phyloP scores from a whole-genome alignment of 2,329 filamentous ascomycete genomes.

The Hypomyces rosellus region DNA sequence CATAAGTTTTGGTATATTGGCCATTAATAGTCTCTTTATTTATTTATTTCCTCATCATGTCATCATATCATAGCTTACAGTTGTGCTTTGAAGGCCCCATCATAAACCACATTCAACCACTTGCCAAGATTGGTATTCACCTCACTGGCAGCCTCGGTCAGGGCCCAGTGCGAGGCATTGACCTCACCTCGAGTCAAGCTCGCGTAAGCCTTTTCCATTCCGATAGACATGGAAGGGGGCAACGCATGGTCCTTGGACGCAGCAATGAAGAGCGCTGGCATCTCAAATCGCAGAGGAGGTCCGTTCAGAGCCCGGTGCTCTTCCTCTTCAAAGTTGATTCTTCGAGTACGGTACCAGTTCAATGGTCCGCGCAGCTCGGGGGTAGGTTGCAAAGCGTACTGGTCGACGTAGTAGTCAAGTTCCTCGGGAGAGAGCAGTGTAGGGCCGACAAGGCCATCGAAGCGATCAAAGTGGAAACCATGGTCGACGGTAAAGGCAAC shows the following conservation, averaged over 20 bases:
- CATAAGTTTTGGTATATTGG: no score
- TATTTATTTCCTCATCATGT: no score
- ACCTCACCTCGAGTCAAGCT: slow-evolving; percentile 62
- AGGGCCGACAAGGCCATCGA: slow-evolving; percentile 51
- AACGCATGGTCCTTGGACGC: slow-evolving; percentile 67
- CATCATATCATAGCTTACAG: slow-evolving; percentile 14
- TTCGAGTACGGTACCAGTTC: slow-evolving; percentile 79
- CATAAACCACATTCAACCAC: slow-evolving; percentile 51
- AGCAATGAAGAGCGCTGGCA: slow-evolving; percentile 68
- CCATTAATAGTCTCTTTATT: no score
- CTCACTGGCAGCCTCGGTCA: slow-evolving; percentile 65
- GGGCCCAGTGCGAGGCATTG: slow-evolving; percentile 70
- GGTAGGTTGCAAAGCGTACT: slow-evolving; percentile 54
- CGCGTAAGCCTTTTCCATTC: slow-evolving; percentile 64
- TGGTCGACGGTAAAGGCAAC: slow-evolving; percentile 49
- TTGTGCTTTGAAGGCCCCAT: slow-evolving; percentile 21
- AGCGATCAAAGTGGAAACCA: slow-evolving; percentile 58
- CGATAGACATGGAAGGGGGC: slow-evolving; percentile 60
- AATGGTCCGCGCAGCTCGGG: slow-evolving; percentile 68
- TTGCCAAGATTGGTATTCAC: slow-evolving; percentile 62
- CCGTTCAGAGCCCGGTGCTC: slow-evolving; percentile 50
- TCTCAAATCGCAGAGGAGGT: slow-evolving; percentile 38
- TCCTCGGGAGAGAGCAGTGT: slow-evolving; percentile 61
- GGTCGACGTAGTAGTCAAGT: slow-evolving; percentile 67
- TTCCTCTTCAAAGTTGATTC: slow-evolving; percentile 75